Evolutionary conservation across 2,329 filamentous ascomycete genomes (phyloP).

Genomic region (Penicillium sp.): DNA sequence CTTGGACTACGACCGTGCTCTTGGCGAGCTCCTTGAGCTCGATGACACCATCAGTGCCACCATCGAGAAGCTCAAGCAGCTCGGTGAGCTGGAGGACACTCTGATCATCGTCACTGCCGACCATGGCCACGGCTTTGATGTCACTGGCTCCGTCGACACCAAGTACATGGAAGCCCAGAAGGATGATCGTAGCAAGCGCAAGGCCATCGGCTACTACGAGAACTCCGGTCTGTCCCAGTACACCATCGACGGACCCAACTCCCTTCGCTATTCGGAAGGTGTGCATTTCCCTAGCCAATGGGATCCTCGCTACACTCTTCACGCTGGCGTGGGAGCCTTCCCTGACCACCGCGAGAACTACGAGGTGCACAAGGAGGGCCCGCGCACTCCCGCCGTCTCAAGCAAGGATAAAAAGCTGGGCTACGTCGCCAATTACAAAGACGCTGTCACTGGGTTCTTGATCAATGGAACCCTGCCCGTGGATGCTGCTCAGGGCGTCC

Average conservation of each 20-base stretch:
- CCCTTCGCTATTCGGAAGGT: conserved; percentile 61
- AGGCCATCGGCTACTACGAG: conserved; percentile 67
- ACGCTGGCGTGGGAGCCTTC: conserved; percentile 62
- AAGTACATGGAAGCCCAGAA: conserved; percentile 63
- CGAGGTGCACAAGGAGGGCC: conserved; percentile 60
- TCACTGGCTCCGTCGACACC: conserved; percentile 76
- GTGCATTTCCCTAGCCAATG: conserved; percentile 75
- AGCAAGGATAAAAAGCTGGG: conserved; percentile 50
- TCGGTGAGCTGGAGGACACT: conserved; percentile 66
- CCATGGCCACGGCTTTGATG: conserved; percentile 84
- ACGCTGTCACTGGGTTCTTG: conserved; percentile 61
- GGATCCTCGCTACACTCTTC: conserved; percentile 77
- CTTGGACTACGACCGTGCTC: conserved; percentile 77
- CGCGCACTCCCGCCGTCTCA: conserved; percentile 56
- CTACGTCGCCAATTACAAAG: conserved; percentile 62
- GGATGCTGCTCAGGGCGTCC: conserved; percentile 60
- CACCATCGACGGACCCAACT: conserved; percentile 54
- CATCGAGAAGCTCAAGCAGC: conserved; percentile 59
- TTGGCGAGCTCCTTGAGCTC: conserved; percentile 77
- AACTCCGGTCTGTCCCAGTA: conserved; percentile 72
- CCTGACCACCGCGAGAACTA: conserved; percentile 75
- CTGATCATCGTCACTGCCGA: conserved; percentile 78
- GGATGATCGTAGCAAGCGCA: conserved; percentile 65
- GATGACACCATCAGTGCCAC: conserved; percentile 77
- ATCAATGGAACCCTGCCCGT: conserved; percentile 70